A percentile compares a stretch with the other conserved stretches of the same genome.
Evolutionary conservation across 139 green algal species (phyloP).

Genomic region (Chlorella sp.): DNA sequence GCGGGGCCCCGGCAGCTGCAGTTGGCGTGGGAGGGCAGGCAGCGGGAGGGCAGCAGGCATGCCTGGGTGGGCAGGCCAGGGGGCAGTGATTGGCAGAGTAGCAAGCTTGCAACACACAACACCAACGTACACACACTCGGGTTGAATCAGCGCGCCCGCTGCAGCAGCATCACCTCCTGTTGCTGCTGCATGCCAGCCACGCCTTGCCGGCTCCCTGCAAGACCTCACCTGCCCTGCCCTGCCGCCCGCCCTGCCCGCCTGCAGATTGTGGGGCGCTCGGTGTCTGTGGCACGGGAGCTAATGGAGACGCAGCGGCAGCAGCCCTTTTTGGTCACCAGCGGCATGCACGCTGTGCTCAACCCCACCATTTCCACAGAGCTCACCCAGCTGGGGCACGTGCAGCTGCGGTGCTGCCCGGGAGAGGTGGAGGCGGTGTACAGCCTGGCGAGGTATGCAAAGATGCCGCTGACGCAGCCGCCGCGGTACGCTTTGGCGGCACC

Average conservation of each 20-base stretch:
- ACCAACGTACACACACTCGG: neutral
- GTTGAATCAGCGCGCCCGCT: neutral
- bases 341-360: constrained; percentile 2
- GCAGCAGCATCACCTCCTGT: neutral
- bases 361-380: neutral
- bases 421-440: neutral
- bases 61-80: neutral
- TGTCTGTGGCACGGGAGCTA: neutral
- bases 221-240: neutral
- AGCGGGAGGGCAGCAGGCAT: neutral
- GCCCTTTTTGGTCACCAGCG: neutral
- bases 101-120: too few relatives aligned
- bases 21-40: too few relatives aligned
- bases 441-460: neutral
- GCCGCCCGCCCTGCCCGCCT: neutral
- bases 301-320: neutral
- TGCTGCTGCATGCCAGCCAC: neutral
- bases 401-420: constrained; percentile 1
- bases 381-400: neutral
- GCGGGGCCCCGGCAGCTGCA: neutral
- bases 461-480: neutral
- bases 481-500: too few relatives aligned
- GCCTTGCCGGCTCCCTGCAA: neutral
- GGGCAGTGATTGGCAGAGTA: too few relatives aligned
- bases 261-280: constrained; percentile 24